Evolutionary conservation across 148 eudicot species (phyloP).

Genomic region (Chenopodium formosanum): DNA sequence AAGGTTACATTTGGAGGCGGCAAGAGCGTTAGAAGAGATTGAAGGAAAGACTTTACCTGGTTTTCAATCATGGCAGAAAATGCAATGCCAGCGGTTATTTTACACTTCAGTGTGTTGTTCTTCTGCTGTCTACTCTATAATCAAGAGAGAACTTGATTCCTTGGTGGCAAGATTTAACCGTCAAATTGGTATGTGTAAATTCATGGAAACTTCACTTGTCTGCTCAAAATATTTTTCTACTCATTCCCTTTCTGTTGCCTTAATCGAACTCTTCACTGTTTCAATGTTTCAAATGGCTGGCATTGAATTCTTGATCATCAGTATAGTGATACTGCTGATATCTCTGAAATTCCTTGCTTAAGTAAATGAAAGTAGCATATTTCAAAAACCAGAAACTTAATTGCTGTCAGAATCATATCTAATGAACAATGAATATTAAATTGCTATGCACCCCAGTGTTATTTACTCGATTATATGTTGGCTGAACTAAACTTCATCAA

Average conservation of each 20-base stretch:
- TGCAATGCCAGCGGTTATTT: slow-evolving; percentile 66
- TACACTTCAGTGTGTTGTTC: slow-evolving; percentile 81
- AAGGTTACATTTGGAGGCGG: slow-evolving; percentile 88
- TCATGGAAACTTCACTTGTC: neutral
- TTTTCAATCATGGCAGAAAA: slow-evolving; percentile 82
- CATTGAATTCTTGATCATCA: neutral
- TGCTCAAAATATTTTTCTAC: neutral
- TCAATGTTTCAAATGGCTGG: neutral
- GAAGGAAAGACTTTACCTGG: slow-evolving; percentile 83
- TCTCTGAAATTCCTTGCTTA: neutral
- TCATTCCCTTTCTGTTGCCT: neutral
- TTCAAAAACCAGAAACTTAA: neutral
- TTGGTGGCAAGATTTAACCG: slow-evolving; percentile 45
- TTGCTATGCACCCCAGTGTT: neutral
- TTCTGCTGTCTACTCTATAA: slow-evolving; percentile 53
- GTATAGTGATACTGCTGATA: neutral
- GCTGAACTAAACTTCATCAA: neutral
- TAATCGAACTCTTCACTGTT: slow-evolving; percentile 1
- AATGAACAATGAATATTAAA: no score
- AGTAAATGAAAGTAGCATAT: neutral
- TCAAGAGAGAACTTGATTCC: slow-evolving; percentile 47
- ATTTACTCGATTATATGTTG: neutral
- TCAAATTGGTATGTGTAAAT: slow-evolving; percentile 51
- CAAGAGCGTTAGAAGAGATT: slow-evolving; percentile 86
- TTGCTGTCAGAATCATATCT: neutral